These are phyloP conservation scores for Bisporella sp. DNA, from an alignment of 2,329 filamentous ascomycete species.

Conservation along the genomic window DNA sequence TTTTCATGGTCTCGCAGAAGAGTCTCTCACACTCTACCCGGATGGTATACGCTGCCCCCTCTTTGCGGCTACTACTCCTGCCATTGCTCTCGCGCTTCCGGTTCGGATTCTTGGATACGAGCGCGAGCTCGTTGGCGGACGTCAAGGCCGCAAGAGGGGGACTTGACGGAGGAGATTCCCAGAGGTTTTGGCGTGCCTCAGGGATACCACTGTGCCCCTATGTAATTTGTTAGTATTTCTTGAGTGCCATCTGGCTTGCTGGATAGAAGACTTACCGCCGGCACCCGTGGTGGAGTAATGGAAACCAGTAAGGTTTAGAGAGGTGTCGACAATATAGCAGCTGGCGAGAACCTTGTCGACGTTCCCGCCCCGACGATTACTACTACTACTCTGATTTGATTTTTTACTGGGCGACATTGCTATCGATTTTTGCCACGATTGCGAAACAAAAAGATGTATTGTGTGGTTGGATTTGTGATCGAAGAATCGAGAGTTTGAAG, in stretches of 20 bases:
- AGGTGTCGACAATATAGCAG: constrained; percentile 78
- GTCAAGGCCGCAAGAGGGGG: constrained; percentile 78
- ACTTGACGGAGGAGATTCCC: constrained; percentile 81
- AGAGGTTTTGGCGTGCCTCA: constrained; percentile 67
- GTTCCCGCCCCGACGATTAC: constrained; percentile 62
- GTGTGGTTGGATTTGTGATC: constrained; percentile 6
- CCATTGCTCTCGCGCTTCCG: constrained; percentile 26
- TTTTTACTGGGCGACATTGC: constrained; percentile 28
- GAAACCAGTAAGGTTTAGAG: constrained; percentile 69
- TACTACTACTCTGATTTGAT: constrained; percentile 51
- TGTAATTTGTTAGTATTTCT: constrained; percentile 14
- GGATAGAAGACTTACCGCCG: constrained; percentile 54
- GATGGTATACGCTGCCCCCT: constrained; percentile 94
- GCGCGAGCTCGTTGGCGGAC: constrained; percentile 59
- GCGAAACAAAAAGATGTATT: constrained; percentile 11
- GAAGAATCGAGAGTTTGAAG: not conserved
- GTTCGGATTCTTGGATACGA: constrained; percentile 45
- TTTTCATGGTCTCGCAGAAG: constrained; percentile 93
- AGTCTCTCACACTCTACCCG: constrained; percentile 99
- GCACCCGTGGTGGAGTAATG: constrained; percentile 94
- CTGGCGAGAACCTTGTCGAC: constrained; percentile 70
- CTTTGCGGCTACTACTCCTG: constrained; percentile 46
- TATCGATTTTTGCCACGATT: constrained; percentile 25
- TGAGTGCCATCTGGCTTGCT: not conserved
- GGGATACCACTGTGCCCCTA: constrained; percentile 88